These are phyloP conservation scores for Aspergillus nidulans DNA, from an alignment of 495 filamentous ascomycete genomes.

Conservation along the genomic window DNA sequence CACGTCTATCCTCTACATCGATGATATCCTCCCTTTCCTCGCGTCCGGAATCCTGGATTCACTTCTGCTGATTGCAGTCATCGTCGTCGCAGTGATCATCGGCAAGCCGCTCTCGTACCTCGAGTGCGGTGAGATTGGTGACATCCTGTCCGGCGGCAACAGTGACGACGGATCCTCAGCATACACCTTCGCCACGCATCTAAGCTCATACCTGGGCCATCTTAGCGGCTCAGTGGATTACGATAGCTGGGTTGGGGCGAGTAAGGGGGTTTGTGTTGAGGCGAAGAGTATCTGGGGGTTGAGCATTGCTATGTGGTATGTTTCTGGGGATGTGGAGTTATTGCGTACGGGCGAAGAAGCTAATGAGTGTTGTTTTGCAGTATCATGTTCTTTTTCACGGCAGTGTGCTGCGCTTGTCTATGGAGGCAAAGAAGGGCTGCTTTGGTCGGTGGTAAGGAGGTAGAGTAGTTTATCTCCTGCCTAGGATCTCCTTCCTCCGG, in stretches of 20 bases:
- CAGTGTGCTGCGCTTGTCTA: conserved; percentile 52
- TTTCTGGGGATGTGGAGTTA: conserved; percentile 3
- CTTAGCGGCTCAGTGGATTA: conserved; percentile 49
- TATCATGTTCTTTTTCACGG: conserved; percentile 67
- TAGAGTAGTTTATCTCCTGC: neutral
- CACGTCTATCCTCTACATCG: conserved; percentile 70
- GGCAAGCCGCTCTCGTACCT: conserved; percentile 79
- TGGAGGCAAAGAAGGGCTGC: conserved; percentile 50
- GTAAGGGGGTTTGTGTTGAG: conserved; percentile 71
- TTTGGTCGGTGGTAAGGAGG: neutral
- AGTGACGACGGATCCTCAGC: conserved; percentile 25
- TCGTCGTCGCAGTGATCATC: conserved; percentile 65
- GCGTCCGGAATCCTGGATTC: conserved; percentile 61
- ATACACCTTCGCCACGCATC: conserved; percentile 42
- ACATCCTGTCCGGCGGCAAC: conserved; percentile 19
- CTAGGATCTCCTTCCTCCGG: neutral
- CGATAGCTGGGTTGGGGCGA: conserved; percentile 57
- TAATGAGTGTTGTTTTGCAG: conserved; percentile 38
- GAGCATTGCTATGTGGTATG: conserved; percentile 71
- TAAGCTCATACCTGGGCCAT: conserved; percentile 35
- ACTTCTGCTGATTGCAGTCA: conserved; percentile 63
- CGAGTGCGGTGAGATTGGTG: conserved; percentile 58
- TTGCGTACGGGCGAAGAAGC: neutral
- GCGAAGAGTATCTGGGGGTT: conserved; percentile 89
- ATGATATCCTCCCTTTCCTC: conserved; percentile 69